Conservation (phyloP, 768 basidiomycete species). For the Serendipita vermifera region DNA sequence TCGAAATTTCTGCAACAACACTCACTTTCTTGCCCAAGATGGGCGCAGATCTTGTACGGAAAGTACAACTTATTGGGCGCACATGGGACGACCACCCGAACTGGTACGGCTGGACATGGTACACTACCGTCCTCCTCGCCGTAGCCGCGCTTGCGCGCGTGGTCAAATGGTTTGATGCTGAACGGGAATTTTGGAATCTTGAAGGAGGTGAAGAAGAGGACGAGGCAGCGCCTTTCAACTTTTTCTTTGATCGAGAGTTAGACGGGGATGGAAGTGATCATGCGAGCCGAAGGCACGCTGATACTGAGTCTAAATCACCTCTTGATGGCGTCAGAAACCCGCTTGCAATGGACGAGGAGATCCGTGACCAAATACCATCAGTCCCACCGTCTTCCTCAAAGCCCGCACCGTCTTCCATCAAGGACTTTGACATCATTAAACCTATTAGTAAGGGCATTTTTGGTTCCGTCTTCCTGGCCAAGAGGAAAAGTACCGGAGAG, state of each 20-base stretch:
- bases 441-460: slow-evolving; percentile 99
- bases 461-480: slow-evolving; percentile 94
- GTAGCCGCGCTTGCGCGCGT: slow-evolving; percentile 93
- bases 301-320: not conserved
- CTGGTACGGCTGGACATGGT: slow-evolving; percentile 97
- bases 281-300: not conserved
- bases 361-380: slow-evolving; percentile 74
- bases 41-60: slow-evolving; percentile 76
- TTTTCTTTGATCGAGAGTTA: slow-evolving; percentile 81
- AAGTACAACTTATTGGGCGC: slow-evolving; percentile 82
- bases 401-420: slow-evolving; percentile 81
- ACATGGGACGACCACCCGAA: slow-evolving; percentile 97
- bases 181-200: slow-evolving; percentile 99
- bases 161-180: slow-evolving; percentile 99
- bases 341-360: not conserved
- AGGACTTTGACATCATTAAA: slow-evolving; percentile 98
- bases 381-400: slow-evolving; percentile 56
- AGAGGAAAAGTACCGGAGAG: slow-evolving; percentile 96
- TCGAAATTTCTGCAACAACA: slow-evolving; percentile 76
- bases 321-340: not conserved
- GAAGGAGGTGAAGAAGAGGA: slow-evolving; percentile 50
- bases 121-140: slow-evolving; percentile 89
- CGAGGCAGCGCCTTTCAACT: slow-evolving; percentile 79
- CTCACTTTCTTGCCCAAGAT: slow-evolving; percentile 75
- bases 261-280: slow-evolving; percentile 26